phyloP scores from a whole-genome alignment of 2,329 filamentous ascomycete genomes.

The Daldinia sp. region DNA sequence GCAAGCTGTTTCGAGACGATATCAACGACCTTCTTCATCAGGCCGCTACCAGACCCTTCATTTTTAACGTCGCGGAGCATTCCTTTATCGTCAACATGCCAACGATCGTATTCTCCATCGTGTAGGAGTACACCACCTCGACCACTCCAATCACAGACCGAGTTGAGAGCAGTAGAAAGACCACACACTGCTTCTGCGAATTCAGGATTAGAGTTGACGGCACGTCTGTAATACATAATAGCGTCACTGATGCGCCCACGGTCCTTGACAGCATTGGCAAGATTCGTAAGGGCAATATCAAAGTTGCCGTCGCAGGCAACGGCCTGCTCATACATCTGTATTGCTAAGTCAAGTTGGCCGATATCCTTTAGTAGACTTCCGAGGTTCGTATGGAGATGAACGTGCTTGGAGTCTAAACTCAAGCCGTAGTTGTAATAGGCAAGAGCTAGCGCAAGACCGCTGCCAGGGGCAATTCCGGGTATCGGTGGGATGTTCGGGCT shows the following conservation, averaged over 20 bases:
- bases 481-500: constrained; percentile 62
- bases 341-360: constrained; percentile 89
- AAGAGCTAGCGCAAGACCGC: constrained; percentile 86
- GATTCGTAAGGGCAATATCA: constrained; percentile 94
- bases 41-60: constrained; percentile 74
- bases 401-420: constrained; percentile 86
- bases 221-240: constrained; percentile 90
- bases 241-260: constrained; percentile 92
- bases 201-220: constrained; percentile 90
- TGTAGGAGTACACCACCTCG: constrained; percentile 86
- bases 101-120: constrained; percentile 81
- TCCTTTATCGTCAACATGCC: constrained; percentile 90
- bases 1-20: constrained; percentile 89
- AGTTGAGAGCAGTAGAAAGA: constrained; percentile 93
- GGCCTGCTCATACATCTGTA: constrained; percentile 96
- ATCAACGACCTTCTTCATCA: constrained; percentile 90
- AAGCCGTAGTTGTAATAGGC: constrained; percentile 97
- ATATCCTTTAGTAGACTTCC: constrained; percentile 97
- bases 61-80: constrained; percentile 80
- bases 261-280: constrained; percentile 98
- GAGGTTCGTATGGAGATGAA: constrained; percentile 96
- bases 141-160: constrained; percentile 93
- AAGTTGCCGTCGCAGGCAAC: constrained; percentile 94
- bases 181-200: constrained; percentile 98
- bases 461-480: constrained; percentile 85